A percentile compares a stretch with the other conserved stretches of the same genome.
Evolutionary conservation across 2,329 filamentous ascomycete genomes (phyloP).

Genomic region (Trichoderma hamatum): DNA sequence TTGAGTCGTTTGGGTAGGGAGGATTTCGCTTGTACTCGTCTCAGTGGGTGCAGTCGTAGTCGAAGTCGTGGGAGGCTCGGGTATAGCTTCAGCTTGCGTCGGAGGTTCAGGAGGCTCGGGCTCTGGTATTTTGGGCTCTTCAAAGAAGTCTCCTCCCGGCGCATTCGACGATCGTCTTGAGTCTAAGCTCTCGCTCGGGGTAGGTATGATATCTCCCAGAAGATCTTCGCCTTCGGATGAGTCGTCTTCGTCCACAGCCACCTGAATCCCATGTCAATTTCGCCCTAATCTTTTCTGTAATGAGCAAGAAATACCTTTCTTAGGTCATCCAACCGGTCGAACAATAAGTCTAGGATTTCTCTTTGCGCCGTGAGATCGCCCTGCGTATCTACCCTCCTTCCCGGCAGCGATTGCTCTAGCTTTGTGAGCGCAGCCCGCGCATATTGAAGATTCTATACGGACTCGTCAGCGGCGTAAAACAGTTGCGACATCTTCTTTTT

Average conservation of each 20-base stretch:
- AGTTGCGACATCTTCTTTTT: conserved; percentile 30
- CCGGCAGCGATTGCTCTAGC: conserved; percentile 68
- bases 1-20: conserved; percentile 42
- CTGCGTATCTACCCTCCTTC: conserved; percentile 63
- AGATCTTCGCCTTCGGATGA: conserved; percentile 61
- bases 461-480: not conserved
- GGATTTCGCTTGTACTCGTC: conserved; percentile 26
- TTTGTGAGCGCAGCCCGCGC: conserved; percentile 69
- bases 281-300: too few relatives aligned
- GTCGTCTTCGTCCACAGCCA: conserved; percentile 43
- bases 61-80: conserved; percentile 23
- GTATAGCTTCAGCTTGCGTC: conserved; percentile 27
- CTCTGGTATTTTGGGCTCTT: conserved; percentile 39
- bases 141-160: conserved; percentile 29
- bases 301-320: conserved; percentile 53
- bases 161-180: conserved; percentile 41
- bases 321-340: conserved; percentile 68
- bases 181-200: conserved; percentile 57
- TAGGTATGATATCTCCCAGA: conserved; percentile 57
- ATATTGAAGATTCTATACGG: conserved; percentile 67
- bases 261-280: conserved; percentile 33
- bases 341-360: conserved; percentile 66
- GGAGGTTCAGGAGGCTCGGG: conserved; percentile 52
- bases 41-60: conserved; percentile 13
- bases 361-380: conserved; percentile 66